These are phyloP conservation scores for Adenanthera pavonina DNA, from an alignment of 306 rosid genomes.

Conservation along the genomic window DNA sequence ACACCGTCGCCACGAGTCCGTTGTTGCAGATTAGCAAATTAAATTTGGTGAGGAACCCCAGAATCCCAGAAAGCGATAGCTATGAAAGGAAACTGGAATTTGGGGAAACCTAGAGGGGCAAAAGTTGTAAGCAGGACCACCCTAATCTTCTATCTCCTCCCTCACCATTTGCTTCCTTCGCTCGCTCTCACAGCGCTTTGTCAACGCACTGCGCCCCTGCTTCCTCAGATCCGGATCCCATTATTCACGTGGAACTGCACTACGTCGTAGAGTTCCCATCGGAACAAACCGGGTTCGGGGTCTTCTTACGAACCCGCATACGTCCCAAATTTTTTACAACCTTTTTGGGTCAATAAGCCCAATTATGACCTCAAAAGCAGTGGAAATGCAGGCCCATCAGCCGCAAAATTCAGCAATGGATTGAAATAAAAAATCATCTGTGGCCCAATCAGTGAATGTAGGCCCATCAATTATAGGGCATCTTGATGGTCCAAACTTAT, in stretches of 20 bases:
- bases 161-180: background rate
- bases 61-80: background rate
- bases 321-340: background rate
- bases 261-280: background rate
- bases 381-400: background rate
- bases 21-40: background rate
- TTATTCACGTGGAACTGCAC: background rate
- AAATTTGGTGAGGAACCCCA: background rate
- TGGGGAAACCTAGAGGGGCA: background rate
- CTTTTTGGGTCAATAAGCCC: background rate
- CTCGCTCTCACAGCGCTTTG: background rate
- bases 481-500: too few relatives aligned
- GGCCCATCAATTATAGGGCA: too few relatives aligned
- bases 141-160: constrained; percentile 14
- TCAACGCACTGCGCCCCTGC: background rate
- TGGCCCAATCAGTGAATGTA: too few relatives aligned
- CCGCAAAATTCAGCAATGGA: too few relatives aligned
- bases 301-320: too few relatives aligned
- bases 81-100: background rate
- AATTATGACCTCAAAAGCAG: too few relatives aligned
- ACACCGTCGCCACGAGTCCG: background rate
- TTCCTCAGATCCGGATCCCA: constrained; percentile 11
- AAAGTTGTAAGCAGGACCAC: background rate
- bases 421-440: too few relatives aligned
- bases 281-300: background rate